Conservation (phyloP, 2,329 filamentous ascomycete genomes). For the Sclerotinia minor region DNA sequence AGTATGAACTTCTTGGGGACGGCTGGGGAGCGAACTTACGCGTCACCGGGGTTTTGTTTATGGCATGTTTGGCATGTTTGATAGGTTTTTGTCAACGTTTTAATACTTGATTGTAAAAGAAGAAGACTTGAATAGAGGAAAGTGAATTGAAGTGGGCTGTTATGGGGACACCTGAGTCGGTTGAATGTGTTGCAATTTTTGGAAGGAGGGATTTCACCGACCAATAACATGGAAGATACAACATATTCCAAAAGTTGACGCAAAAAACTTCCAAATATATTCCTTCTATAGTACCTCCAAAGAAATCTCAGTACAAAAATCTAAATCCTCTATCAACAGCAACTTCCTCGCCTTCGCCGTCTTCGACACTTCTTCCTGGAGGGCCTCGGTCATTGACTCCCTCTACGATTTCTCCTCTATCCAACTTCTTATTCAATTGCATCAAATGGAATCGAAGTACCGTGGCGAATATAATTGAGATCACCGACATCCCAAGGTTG, state of each 20-base stretch:
- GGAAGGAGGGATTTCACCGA: not conserved
- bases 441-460: constrained; percentile 63
- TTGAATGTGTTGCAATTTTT: not conserved
- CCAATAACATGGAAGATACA: not conserved
- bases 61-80: constrained; percentile 15
- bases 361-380: not conserved
- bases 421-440: constrained; percentile 68
- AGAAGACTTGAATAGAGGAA: not conserved
- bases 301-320: constrained; percentile 1
- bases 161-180: not conserved
- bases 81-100: not conserved
- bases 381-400: constrained; percentile 38
- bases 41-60: constrained; percentile 22
- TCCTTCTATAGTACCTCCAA: not conserved
- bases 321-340: constrained; percentile 22
- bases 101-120: not conserved
- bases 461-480: constrained; percentile 64
- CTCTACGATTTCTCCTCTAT: constrained; percentile 55
- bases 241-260: no score
- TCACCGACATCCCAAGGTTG: constrained; percentile 63
- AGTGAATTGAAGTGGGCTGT: constrained; percentile 12
- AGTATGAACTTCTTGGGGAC: not conserved
- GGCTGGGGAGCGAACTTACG: not conserved
- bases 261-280: not conserved
- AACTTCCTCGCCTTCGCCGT: constrained; percentile 18